Base-by-base conservation (phyloP, 2,329 filamentous ascomycete species). In the Zasmidium angulare region DNA sequence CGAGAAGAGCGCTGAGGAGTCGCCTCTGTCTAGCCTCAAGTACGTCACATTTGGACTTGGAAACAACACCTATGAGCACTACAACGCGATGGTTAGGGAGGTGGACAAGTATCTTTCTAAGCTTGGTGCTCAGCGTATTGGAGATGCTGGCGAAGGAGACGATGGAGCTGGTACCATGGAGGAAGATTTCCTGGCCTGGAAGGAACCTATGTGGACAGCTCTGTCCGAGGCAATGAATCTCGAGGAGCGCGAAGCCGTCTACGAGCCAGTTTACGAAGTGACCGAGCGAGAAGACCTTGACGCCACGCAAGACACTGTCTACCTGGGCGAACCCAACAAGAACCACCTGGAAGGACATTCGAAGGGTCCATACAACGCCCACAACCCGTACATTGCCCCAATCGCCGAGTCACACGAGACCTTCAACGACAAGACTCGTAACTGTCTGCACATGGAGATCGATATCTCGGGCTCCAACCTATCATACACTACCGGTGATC, bases 61-160 rank as follows among this genome's bases (percentile, higher is more conserved):
- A 67, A 99, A 99, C 83, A 99, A 98, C 82, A 98, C 95, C 24
- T 99, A 99, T 75, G 95, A 99, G 75, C 95, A 99, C 82, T 99
- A 97, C 84, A 99, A 99, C 81, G 89, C 89, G 54, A 96, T 99
- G 91, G 93, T 99, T 61, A 91, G 93, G 75, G 90, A 93, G 64
- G 88, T 98, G 59, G 87, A 95, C 78, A 87, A 89, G 75, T 87
- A 87, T 63, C 81, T 99, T 60, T 82, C 86, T 71, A 93, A 90
- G 71, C 82, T 96, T 20, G 95, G 95, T 62, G 95, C 90, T 12
- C 83, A 87, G 72, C 85, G 91, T 67, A 91, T 99, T 67, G 93
- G 95, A 49, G 82, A 87, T 59, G 91, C 93, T 57, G 95, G 96
- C 69, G 93, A 98, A 80, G 95, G 95, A 71, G 95, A 99, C 71